A percentile compares a stretch with the other conserved stretches of the same genome.
phyloP scores from a whole-genome alignment of 805 yeast genomes.

The Priceomyces fermenticarens region DNA sequence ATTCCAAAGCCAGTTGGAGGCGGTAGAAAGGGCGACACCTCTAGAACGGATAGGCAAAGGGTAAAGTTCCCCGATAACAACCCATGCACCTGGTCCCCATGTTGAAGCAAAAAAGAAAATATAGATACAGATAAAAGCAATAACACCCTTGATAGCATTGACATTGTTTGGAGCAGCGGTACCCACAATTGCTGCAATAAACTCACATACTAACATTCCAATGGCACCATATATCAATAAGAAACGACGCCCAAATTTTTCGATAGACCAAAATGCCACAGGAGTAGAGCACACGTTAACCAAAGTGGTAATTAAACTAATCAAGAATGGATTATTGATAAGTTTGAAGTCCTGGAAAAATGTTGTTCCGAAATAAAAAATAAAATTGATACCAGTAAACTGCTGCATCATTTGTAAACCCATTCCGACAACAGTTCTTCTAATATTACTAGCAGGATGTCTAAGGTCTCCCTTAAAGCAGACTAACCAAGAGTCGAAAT shows the following conservation, averaged over 20 bases:
- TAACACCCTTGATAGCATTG: constrained; percentile 29
- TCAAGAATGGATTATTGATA: constrained; percentile 39
- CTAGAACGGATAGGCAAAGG: constrained; percentile 36
- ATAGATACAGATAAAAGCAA: constrained; percentile 37
- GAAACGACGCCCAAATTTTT: constrained; percentile 60
- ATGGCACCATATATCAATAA: constrained; percentile 59
- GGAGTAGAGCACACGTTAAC: constrained; percentile 7
- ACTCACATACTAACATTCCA: constrained; percentile 58
- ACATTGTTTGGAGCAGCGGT: constrained; percentile 36
- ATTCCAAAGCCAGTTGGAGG: constrained; percentile 36
- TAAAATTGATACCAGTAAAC: constrained; percentile 85
- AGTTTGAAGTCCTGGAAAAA: constrained; percentile 62
- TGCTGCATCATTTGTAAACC: constrained; percentile 79
- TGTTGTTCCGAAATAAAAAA: constrained; percentile 83
- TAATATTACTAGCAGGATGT: constrained; percentile 41
- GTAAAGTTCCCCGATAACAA: constrained; percentile 35
- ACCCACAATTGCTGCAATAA: constrained; percentile 43
- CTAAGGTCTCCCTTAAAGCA: constrained; percentile 26
- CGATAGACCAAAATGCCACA: constrained; percentile 43
- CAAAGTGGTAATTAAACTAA: constrained; percentile 23
- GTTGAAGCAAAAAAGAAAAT: constrained; percentile 41
- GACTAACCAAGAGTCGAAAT: constrained; percentile 22
- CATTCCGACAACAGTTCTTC: constrained; percentile 52
- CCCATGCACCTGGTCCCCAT: constrained; percentile 40
- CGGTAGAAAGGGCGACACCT: constrained; percentile 32